Evolutionary conservation across 495 filamentous ascomycete genomes (phyloP).

Genomic region (Annulohypoxylon stygium): DNA sequence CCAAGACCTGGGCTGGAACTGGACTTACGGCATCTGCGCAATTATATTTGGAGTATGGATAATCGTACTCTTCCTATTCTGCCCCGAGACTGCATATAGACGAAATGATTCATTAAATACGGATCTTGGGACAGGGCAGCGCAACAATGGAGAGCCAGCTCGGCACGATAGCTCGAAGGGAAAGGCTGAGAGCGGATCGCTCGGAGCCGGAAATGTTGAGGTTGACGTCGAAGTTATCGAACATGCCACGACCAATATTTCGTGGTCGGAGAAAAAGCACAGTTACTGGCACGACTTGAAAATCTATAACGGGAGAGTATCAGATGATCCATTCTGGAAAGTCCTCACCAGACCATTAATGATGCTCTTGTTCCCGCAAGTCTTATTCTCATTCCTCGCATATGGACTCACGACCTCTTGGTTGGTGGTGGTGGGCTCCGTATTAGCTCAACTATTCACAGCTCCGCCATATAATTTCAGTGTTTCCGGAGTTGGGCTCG

Average conservation of each 20-base stretch:
- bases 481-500: constrained; percentile 56
- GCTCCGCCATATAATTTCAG: constrained; percentile 57
- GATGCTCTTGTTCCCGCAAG: constrained; percentile 57
- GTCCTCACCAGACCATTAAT: constrained; percentile 55
- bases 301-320: constrained; percentile 55
- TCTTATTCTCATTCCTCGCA: constrained; percentile 59
- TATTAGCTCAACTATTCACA: constrained; percentile 56
- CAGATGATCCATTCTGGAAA: constrained; percentile 54
- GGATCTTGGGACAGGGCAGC: constrained; percentile 46
- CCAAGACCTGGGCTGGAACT: constrained; percentile 51
- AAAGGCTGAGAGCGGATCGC: constrained; percentile 17
- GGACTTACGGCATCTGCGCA: constrained; percentile 51
- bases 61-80: constrained; percentile 50
- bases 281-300: constrained; percentile 54
- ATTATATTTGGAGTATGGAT: constrained; percentile 49
- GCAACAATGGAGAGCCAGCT: constrained; percentile 28
- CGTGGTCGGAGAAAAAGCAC: constrained; percentile 50
- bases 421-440: constrained; percentile 57
- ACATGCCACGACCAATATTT: neutral
- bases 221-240: constrained; percentile 30
- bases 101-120: constrained; percentile 48
- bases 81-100: constrained; percentile 53
- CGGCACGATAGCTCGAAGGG: constrained; percentile 8
- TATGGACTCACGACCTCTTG: constrained; percentile 61
- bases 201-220: constrained; percentile 15